phyloP scores from a whole-genome alignment of 2,329 filamentous ascomycete species.

The Cladosporium cucumerinum region DNA sequence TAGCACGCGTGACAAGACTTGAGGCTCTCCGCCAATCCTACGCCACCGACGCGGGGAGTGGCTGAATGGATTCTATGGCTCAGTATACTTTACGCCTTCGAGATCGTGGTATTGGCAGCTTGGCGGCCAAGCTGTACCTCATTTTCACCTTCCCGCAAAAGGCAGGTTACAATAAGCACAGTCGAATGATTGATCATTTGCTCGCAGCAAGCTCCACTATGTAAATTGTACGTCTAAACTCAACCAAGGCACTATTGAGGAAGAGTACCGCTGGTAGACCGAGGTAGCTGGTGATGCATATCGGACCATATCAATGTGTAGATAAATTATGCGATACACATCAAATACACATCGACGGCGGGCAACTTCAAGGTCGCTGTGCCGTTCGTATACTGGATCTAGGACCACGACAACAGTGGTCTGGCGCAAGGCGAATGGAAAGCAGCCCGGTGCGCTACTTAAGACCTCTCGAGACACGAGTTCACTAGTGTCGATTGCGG shows the following conservation, averaged over 20 bases:
- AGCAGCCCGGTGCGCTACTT: neutral
- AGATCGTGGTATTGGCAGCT: slow-evolving; percentile 8
- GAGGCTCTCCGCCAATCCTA: slow-evolving; percentile 1
- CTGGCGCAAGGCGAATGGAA: neutral
- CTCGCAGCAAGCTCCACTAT: neutral
- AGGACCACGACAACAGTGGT: neutral
- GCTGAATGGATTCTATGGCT: neutral
- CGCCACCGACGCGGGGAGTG: neutral
- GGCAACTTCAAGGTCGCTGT: neutral
- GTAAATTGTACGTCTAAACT: neutral
- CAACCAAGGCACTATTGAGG: neutral
- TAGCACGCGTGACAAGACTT: slow-evolving; percentile 13
- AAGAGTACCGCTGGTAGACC: neutral
- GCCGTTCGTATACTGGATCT: neutral
- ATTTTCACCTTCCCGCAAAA: neutral
- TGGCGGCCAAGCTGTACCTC: slow-evolving; percentile 8
- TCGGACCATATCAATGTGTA: neutral
- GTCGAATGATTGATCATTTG: neutral
- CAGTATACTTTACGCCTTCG: neutral
- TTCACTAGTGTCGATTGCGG: neutral
- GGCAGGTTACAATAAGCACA: slow-evolving; percentile 3
- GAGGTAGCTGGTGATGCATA: neutral
- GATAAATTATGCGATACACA: neutral
- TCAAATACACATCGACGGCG: neutral
- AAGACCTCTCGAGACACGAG: neutral